A percentile compares a stretch with the other conserved stretches of the same genome.
Conservation (phyloP, 768 basidiomycete species). For the Favolaschia claudopus region DNA sequence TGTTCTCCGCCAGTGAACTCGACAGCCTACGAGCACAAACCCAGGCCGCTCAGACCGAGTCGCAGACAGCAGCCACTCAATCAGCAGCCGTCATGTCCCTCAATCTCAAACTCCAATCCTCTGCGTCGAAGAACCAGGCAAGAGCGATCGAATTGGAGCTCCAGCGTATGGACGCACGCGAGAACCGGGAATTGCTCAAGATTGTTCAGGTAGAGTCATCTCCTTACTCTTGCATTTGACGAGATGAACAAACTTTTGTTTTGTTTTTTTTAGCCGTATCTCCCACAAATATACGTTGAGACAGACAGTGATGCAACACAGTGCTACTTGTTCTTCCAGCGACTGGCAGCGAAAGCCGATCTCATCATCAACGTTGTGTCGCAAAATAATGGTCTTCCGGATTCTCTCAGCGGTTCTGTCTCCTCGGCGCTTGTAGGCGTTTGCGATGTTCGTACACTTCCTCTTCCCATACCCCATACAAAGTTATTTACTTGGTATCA, state of each 20-base stretch:
- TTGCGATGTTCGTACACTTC: conserved; percentile 73
- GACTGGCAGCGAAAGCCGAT: conserved; percentile 86
- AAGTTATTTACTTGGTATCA: background rate
- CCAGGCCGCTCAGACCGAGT: conserved; percentile 83
- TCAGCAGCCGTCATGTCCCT: conserved; percentile 94
- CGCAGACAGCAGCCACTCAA: conserved; percentile 84
- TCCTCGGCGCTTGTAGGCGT: conserved; percentile 91
- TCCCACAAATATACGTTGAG: conserved; percentile 90
- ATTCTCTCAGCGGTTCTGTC: conserved; percentile 81
- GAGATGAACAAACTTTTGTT: conserved; percentile 1
- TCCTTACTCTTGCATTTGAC: background rate
- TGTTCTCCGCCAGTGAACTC: conserved; percentile 68
- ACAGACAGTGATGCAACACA: conserved; percentile 88
- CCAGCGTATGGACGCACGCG: conserved; percentile 82
- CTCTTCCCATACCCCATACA: background rate
- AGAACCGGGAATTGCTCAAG: conserved; percentile 77
- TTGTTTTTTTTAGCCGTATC: conserved; percentile 69
- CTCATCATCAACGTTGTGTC: conserved; percentile 85
- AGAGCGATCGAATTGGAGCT: conserved; percentile 91
- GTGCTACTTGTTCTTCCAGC: conserved; percentile 92
- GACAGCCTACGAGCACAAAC: conserved; percentile 85
- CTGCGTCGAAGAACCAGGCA: conserved; percentile 90
- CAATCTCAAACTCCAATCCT: conserved; percentile 92
- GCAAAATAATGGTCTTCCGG: conserved; percentile 84
- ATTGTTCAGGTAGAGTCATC: conserved; percentile 75